phyloP scores from a whole-genome alignment of 768 basidiomycete species.

The Tulasnella calospora region DNA sequence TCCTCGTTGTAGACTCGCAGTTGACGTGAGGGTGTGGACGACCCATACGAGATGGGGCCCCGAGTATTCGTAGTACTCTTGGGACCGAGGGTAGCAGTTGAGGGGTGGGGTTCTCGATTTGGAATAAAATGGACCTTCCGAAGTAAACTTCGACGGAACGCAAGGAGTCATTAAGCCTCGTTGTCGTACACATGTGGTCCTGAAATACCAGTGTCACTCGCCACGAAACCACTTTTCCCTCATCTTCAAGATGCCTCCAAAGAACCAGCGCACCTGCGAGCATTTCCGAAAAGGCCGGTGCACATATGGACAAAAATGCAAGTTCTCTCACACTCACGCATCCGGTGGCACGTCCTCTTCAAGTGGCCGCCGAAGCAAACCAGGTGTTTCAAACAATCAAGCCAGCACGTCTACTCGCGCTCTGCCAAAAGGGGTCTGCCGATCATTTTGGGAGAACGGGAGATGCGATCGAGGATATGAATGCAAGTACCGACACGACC shows the following conservation, averaged over 20 bases:
- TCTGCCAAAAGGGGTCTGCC: constrained; percentile 43
- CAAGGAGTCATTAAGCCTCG: constrained; percentile 36
- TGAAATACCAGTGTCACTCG: constrained; percentile 43
- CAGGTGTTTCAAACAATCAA: neutral
- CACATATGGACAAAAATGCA: neutral
- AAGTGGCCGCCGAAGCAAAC: constrained; percentile 18
- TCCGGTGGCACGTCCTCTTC: constrained; percentile 24
- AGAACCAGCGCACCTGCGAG: neutral
- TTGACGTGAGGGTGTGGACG: neutral
- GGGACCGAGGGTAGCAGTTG: neutral
- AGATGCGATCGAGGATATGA: constrained; percentile 45
- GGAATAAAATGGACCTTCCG: neutral
- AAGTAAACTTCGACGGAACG: constrained; percentile 35
- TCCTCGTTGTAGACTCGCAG: neutral
- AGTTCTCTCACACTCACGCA: neutral
- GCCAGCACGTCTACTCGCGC: neutral
- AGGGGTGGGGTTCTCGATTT: neutral
- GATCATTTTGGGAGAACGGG: constrained; percentile 47
- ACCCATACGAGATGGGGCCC: neutral
- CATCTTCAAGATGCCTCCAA: constrained; percentile 25
- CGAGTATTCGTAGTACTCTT: neutral
- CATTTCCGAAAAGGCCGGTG: neutral
- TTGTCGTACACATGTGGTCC: constrained; percentile 45
- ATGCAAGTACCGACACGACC: constrained; percentile 45
- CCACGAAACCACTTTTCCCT: constrained; percentile 38